Evolutionary conservation across 768 basidiomycete genomes (phyloP), one percentile per base, ranked within the genome.

Genomic region (Tulasnella sp.): DNA sequence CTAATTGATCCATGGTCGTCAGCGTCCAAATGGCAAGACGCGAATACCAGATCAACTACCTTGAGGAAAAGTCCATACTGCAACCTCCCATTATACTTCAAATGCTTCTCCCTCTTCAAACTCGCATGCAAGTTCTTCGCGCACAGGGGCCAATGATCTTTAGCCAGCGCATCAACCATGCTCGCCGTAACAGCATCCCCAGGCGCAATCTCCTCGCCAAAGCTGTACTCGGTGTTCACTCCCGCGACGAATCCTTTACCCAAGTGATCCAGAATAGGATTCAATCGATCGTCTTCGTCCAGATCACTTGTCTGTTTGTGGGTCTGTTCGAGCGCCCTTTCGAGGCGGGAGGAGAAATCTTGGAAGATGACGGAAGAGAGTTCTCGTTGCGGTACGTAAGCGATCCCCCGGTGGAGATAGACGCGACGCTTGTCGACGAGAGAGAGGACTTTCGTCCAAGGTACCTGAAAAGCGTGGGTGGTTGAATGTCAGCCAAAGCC

Each of bases 11-110:
- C 7, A 14, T 73, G 36, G 37, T 67, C 15, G 67, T 72, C 54
- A 40, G 49, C n/a, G n/a, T n/a, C n/a, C n/a, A 17, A 67, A 73
- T 38, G 22, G 8, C 42, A n/a, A n/a, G 71, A 31, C 75, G 71
- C 11, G 42, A n/a, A 15, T 9, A 36, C 1, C 29, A 29, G 45
- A 40, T 19, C 36, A 78, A 82, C 52, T 77, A 93, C 97, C 90
- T 99, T 99, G 80, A 99, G 85, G 85, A 99, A 99, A 39, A 99
- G 83, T 1, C 93, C 94, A 80, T 97, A 95, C 79, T 98, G 91
- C 79, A 97, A 83, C 38, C 97, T 86, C 14, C 93, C 97, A 83
- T 90, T 93, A 82, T 99, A 96, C 82, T 96, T 97, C 79, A 99
- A 84, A 82, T 98, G 97, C 71, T 89, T 88, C 82, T 94, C 92